These are phyloP conservation scores for Monilinia vaccinii-corymbosi DNA, from an alignment of 2,329 filamentous ascomycete species.

Conservation along the genomic window DNA sequence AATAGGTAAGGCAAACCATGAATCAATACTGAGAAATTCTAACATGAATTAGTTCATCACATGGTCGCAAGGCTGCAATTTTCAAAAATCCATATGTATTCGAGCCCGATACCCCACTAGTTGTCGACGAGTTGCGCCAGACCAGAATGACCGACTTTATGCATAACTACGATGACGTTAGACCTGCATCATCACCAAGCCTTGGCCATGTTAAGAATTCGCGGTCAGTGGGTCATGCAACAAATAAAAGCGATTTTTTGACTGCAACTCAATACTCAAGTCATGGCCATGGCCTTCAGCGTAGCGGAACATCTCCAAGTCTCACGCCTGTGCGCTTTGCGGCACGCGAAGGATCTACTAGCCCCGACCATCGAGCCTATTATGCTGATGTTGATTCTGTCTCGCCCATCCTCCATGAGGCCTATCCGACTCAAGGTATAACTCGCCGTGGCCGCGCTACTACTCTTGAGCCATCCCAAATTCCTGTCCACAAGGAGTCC, in stretches of 20 bases:
- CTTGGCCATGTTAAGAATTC: slow-evolving; percentile 20
- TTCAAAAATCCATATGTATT: slow-evolving; percentile 19
- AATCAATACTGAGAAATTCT: background rate
- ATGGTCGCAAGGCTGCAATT: background rate
- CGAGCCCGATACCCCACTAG: slow-evolving; percentile 22
- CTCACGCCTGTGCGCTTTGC: slow-evolving; percentile 1
- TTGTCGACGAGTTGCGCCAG: slow-evolving; percentile 12
- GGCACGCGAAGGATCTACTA: background rate
- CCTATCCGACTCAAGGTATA: background rate
- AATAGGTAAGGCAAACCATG: background rate
- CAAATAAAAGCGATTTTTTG: background rate
- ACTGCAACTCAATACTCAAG: background rate
- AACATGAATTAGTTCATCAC: background rate
- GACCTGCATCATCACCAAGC: slow-evolving; percentile 12
- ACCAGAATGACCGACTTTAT: slow-evolving; percentile 24
- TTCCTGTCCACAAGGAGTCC: background rate
- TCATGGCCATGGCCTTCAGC: slow-evolving; percentile 10
- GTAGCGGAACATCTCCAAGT: slow-evolving; percentile 18
- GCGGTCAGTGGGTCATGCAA: slow-evolving; percentile 17
- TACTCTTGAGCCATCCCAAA: background rate
- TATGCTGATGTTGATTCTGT: background rate
- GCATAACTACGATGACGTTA: slow-evolving; percentile 6
- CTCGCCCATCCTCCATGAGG: background rate
- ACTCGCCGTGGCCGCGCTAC: background rate
- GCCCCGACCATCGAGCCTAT: background rate